Evolutionary conservation across 306 rosid genomes (phyloP).

Genomic region (Quercus parvula): DNA sequence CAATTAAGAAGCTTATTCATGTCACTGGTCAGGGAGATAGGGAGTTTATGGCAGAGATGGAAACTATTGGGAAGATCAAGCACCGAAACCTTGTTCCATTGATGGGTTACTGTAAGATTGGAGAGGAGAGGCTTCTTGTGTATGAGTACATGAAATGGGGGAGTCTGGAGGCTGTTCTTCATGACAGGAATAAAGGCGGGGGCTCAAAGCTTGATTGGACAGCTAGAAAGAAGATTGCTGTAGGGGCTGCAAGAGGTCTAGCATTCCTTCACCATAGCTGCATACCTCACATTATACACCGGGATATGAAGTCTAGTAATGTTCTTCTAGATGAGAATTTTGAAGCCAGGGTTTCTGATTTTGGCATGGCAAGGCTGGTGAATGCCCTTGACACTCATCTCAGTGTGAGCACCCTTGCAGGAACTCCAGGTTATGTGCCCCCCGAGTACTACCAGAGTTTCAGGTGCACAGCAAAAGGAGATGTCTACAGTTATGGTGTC

Average conservation of each 20-base stretch:
- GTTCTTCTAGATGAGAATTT: conserved; percentile 76
- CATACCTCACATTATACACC: conserved; percentile 79
- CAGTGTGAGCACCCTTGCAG: conserved; percentile 78
- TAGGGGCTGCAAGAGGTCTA: conserved; percentile 79
- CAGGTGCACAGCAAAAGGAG: conserved; percentile 78
- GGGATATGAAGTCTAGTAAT: conserved; percentile 87
- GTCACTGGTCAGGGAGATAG: conserved; percentile 82
- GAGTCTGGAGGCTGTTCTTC: conserved; percentile 73
- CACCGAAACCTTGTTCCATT: conserved; percentile 73
- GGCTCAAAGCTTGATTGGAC: conserved; percentile 54
- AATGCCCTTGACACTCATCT: conserved; percentile 80
- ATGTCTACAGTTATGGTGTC: conserved; percentile 78
- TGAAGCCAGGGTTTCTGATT: conserved; percentile 82
- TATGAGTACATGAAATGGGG: conserved; percentile 88
- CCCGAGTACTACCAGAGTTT: conserved; percentile 90
- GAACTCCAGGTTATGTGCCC: conserved; percentile 86
- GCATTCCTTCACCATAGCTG: conserved; percentile 88
- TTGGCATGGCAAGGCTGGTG: conserved; percentile 84
- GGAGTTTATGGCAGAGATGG: conserved; percentile 92
- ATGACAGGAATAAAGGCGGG: conserved; percentile 45
- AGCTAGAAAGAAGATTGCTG: conserved; percentile 66
- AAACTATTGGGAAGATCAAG: conserved; percentile 79
- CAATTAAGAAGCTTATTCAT: conserved; percentile 74
- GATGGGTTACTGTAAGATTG: conserved; percentile 74
- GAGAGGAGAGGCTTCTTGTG: conserved; percentile 87